Evolutionary conservation across 2,329 filamentous ascomycete species (phyloP), one percentile per base, ranked within the genome.

Genomic region (Sphaceloma murrayae): DNA sequence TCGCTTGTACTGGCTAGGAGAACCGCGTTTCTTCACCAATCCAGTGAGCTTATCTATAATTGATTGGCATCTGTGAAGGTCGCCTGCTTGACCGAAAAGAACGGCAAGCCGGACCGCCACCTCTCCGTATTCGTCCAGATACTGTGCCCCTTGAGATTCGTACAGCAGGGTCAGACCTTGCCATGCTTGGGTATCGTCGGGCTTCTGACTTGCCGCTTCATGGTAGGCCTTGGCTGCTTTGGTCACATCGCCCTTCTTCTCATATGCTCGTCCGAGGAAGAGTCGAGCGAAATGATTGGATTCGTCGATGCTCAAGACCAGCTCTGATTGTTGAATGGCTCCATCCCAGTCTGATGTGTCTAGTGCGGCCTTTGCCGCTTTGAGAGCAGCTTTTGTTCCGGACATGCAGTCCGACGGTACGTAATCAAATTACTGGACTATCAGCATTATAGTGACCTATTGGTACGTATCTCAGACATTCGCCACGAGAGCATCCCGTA

Each of bases 151-250:
- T 57, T 87, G 82, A 54, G 78, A 82, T 64, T 94, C 85, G 59
- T 86, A 95, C 21, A 96, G 64, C 56, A 80, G 84, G 61, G 91
- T 75, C 34, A 98, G 69, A 1, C 91, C 91, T 59, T 94, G 84
- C 86, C 85, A 96, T 52, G 84, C 84, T 55, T 89, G 83, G n/a
- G 77, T 68, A 53, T 95, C 87, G 13, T 76, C 69, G 1, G 80
- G 76, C 51, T 85, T 88, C 49, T 85, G 67, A 14, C 71, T 69
- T 4, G 82, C 76, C 1, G 89, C 91, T 22, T 74, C 70, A 30
- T 73, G 69, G 62, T 96, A 96, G 1, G 80, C 77, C 24, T 72
- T 74, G 54, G 91, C 87, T 0, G 91, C 80, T 30, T 85, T 81
- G 5, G 82, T 77, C 5, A 73, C 65, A 49, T 78, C 74, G 48